phyloP scores from a whole-genome alignment of 345 rosid species.

The Eutrema heterophyllum region DNA sequence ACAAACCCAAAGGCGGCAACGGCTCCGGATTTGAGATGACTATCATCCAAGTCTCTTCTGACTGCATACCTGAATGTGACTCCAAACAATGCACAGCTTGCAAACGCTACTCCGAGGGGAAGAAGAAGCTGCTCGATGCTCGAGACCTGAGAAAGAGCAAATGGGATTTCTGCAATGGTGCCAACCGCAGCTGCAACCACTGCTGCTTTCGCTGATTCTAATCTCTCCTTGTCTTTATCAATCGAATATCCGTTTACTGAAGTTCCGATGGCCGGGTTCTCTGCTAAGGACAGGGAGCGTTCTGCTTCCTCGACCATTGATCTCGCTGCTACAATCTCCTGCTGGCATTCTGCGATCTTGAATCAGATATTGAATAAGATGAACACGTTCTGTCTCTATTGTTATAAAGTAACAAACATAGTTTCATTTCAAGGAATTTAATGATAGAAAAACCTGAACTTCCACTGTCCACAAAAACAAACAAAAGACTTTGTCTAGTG shows the following conservation, averaged over 20 bases:
- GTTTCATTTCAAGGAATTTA: neutral
- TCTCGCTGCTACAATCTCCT: constrained; percentile 66
- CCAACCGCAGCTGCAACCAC: constrained; percentile 70
- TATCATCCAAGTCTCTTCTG: constrained; percentile 68
- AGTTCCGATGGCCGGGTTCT: neutral
- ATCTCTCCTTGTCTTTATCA: constrained; percentile 58
- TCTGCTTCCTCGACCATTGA: constrained; percentile 78
- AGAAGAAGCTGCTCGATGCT: constrained; percentile 49
- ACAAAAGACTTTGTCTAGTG: neutral
- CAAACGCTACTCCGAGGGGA: constrained; percentile 48
- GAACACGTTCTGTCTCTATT: neutral
- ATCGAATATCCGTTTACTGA: constrained; percentile 17
- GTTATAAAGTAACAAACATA: neutral
- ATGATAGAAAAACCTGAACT: neutral
- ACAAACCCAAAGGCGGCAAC: constrained; percentile 74
- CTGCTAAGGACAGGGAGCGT: constrained; percentile 39
- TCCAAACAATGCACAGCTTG: constrained; percentile 90
- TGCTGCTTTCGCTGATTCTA: constrained; percentile 77
- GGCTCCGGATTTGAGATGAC: constrained; percentile 72
- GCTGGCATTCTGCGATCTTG: constrained; percentile 79
- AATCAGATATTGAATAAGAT: constrained; percentile 9
- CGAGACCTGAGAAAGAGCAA: constrained; percentile 54
- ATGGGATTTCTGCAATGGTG: constrained; percentile 57
- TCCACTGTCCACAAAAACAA: neutral
- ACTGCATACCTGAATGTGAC: constrained; percentile 76